These are phyloP conservation scores for Rostrohypoxylon terebratum DNA, from an alignment of 495 filamentous ascomycete genomes.

Conservation along the genomic window DNA sequence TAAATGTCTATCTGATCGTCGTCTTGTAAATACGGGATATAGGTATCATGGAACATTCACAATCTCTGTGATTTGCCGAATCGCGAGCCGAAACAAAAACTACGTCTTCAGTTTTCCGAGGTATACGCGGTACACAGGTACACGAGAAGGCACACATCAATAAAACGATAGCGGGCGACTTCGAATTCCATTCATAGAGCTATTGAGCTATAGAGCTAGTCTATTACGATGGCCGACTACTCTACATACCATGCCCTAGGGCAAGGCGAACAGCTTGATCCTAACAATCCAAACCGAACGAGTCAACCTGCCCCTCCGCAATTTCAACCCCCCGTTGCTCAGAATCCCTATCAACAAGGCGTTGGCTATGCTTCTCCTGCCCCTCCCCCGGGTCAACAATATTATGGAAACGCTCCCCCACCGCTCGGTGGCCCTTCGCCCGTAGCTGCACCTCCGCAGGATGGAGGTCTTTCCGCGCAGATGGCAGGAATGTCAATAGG, in stretches of 20 bases:
- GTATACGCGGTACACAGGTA: constrained; percentile 9
- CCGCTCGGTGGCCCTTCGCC: constrained; percentile 50
- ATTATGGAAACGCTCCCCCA: constrained; percentile 51
- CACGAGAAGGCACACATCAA: constrained; percentile 10
- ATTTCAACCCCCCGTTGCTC: constrained; percentile 63
- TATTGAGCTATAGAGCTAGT: constrained; percentile 11
- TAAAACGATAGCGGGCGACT: constrained; percentile 1
- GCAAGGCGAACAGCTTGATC: constrained; percentile 69
- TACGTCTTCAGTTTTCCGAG: constrained; percentile 3
- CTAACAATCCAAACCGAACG: constrained; percentile 69
- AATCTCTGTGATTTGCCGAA: constrained; percentile 38
- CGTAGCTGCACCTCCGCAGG: constrained; percentile 53
- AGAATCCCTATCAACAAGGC: constrained; percentile 72
- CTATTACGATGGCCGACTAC: constrained; percentile 74
- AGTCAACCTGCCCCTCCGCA: constrained; percentile 68
- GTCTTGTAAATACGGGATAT: constrained; percentile 16
- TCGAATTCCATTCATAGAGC: constrained; percentile 11
- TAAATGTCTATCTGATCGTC: constrained; percentile 7
- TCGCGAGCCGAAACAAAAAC: constrained; percentile 18
- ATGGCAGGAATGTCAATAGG: constrained; percentile 86
- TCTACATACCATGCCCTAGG: constrained; percentile 81
- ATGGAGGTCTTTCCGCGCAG: constrained; percentile 79
- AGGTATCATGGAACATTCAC: constrained; percentile 38
- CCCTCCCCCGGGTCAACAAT: constrained; percentile 52
- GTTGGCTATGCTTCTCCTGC: constrained; percentile 58